Evolutionary conservation across 2,329 filamentous ascomycete genomes (phyloP), one percentile per base, ranked within the genome.

Genomic region (Corniculantispora saksenae): DNA sequence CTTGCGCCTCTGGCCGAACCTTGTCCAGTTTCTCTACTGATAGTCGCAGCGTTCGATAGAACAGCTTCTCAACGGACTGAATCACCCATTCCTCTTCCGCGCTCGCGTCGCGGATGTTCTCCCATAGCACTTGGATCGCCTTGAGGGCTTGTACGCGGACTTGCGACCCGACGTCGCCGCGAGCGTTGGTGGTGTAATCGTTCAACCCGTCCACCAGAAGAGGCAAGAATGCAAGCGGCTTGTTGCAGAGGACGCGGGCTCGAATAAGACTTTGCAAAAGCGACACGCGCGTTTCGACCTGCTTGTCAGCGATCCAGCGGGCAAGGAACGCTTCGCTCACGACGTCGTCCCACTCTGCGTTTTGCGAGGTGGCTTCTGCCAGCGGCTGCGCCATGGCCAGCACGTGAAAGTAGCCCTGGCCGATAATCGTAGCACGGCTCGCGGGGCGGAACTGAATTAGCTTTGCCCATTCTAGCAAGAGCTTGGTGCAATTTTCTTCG

Each of bases 1-100:
- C 77, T 67, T 90, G 87, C 1, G 89, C 90, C 68, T 87, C 84
- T 0, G 86, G 80, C 27, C 95, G 88, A 21, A 98, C 90, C 67
- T 92, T 91, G 75, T 98, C 94, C 2, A 98, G 83, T 74, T 97
- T 97, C 77, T 99, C 95, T 0, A 91, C 86, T 2, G 93, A 89
- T 17, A 98, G 83, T 1, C 93, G 86, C 38, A 92, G 80, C 2
- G 84, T 78, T 32, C 80, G 78, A 35, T 83, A 78, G 66, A 86
- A 82, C 1, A 88, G 73, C 32, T 70, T 70, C 13, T 73, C 70
- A 13, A 82, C 69, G 2, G 78, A 78, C 27, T 67, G 65, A 27
- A 68, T 62, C 3, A 73, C 67, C 70, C 74, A 74, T 9, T 55
- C 68, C 47, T 70, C 70, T n/a, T 69, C 68, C 2, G 54, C 59